Evolutionary conservation across 2,329 filamentous ascomycete genomes (phyloP).

Genomic region (Talaromyces funiculosus): DNA sequence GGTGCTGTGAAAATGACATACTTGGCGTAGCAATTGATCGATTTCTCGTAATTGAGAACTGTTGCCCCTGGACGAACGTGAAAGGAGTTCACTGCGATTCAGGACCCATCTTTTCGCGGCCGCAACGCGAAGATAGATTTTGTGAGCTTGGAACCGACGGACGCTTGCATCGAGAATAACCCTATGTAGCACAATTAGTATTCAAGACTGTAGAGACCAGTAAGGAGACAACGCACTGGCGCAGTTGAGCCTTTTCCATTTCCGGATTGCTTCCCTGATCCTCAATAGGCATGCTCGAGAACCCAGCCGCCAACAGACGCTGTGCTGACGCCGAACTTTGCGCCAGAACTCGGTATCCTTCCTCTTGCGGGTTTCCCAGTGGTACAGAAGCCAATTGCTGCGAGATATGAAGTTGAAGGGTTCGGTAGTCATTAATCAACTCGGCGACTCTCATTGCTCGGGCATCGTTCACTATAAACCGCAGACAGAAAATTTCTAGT

Average conservation of each 20-base stretch:
- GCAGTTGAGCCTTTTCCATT: constrained; percentile 51
- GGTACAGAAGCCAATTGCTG: constrained; percentile 48
- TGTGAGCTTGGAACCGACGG: constrained; percentile 57
- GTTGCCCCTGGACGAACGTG: constrained; percentile 44
- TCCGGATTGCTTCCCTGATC: constrained; percentile 43
- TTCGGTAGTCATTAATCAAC: constrained; percentile 60
- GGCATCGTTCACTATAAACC: constrained; percentile 53
- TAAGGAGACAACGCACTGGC: constrained; percentile 23
- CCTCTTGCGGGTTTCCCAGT: constrained; percentile 52
- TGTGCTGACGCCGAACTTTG: constrained; percentile 53
- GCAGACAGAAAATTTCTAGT: background rate
- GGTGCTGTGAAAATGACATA: constrained; percentile 26
- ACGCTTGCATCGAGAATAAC: constrained; percentile 57
- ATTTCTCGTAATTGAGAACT: constrained; percentile 45
- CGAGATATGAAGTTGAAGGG: constrained; percentile 54
- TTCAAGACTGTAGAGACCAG: background rate
- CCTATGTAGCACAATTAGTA: constrained; percentile 31
- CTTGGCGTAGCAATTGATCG: constrained; percentile 44
- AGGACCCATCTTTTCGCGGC: constrained; percentile 57
- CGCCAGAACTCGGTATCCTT: constrained; percentile 54
- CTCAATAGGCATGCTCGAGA: constrained; percentile 20
- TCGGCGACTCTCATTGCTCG: constrained; percentile 58
- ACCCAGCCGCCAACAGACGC: constrained; percentile 50
- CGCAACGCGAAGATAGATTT: constrained; percentile 54
- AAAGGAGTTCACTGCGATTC: constrained; percentile 45